phyloP scores from a whole-genome alignment of 2,329 filamentous ascomycete genomes.

The Alternaria postmessia region DNA sequence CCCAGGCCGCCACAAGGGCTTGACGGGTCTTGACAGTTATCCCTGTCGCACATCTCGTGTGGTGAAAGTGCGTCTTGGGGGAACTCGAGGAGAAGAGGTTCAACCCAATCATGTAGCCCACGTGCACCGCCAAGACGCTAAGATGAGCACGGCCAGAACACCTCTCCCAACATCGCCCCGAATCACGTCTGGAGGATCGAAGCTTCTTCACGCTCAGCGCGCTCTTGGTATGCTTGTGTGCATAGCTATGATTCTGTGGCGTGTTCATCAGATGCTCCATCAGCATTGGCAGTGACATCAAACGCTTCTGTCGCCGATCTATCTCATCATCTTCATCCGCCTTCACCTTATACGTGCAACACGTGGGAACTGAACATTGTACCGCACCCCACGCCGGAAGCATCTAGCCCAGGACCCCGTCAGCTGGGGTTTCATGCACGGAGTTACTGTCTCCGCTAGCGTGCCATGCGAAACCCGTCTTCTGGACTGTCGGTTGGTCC shows the following conservation, averaged over 20 bases:
- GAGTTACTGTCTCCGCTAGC: not conserved
- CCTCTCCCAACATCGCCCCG: constrained; percentile 1
- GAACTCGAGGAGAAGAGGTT: not conserved
- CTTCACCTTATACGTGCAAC: not conserved
- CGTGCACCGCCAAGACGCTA: constrained; percentile 8
- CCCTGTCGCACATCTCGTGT: constrained; percentile 6
- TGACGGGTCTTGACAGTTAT: constrained; percentile 5
- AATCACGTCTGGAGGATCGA: not conserved
- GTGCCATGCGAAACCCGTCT: not conserved
- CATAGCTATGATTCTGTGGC: constrained; percentile 7
- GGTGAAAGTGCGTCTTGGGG: not conserved
- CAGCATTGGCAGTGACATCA: not conserved
- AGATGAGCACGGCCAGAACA: constrained; percentile 1
- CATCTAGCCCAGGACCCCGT: not conserved
- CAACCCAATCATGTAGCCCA: constrained; percentile 9
- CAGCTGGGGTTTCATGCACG: not conserved
- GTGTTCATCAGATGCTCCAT: not conserved
- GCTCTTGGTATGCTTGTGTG: constrained; percentile 2
- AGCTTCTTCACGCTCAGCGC: constrained; percentile 8
- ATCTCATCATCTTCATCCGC: not conserved
- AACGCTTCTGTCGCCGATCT: not conserved
- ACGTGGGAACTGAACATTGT: not conserved
- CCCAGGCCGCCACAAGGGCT: constrained; percentile 21
- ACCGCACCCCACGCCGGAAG: not conserved
- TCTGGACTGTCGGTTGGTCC: constrained; percentile 8